These are phyloP conservation scores for Ceratocystis cubensis DNA, from an alignment of 2,329 filamentous ascomycete genomes.

Conservation along the genomic window DNA sequence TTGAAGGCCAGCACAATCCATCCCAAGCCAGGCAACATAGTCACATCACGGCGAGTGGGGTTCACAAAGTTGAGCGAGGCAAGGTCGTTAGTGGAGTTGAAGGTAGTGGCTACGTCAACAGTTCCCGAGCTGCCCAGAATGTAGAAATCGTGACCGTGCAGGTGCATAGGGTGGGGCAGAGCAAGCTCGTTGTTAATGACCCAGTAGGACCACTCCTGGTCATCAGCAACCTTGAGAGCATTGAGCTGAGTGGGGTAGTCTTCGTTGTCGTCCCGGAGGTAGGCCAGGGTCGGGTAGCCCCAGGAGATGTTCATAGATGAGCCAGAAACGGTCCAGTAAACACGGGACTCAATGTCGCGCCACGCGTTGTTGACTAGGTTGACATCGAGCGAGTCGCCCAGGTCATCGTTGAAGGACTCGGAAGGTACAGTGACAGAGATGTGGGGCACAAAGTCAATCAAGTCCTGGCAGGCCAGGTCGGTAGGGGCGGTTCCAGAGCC, in stretches of 20 bases:
- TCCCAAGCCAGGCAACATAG: constrained; percentile 34
- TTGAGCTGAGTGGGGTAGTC: constrained; percentile 23
- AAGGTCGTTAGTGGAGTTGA: constrained; percentile 27
- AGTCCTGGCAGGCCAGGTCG: constrained; percentile 24
- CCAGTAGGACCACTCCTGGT: constrained; percentile 27
- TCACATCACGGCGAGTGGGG: constrained; percentile 41
- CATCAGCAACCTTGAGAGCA: constrained; percentile 22
- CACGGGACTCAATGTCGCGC: constrained; percentile 23
- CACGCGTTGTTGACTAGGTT: constrained; percentile 22
- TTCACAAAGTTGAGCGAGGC: constrained; percentile 34
- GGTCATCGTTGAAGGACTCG: constrained; percentile 24
- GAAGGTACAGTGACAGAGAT: constrained; percentile 25
- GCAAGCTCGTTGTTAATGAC: constrained; percentile 26
- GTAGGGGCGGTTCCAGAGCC: constrained; percentile 25
- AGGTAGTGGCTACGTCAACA: constrained; percentile 19
- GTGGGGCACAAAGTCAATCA: constrained; percentile 25
- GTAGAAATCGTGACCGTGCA: constrained; percentile 39
- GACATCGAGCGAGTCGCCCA: constrained; percentile 25
- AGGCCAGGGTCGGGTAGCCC: constrained; percentile 31
- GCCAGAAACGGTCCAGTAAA: constrained; percentile 29
- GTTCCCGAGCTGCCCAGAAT: constrained; percentile 28
- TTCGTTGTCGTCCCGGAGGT: constrained; percentile 22
- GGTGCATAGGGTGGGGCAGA: constrained; percentile 36
- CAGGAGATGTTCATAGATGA: constrained; percentile 31
- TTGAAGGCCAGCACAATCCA: constrained; percentile 40